phyloP scores from a whole-genome alignment of 2,329 filamentous ascomycete species.

The Plectosphaerella cucumerina region DNA sequence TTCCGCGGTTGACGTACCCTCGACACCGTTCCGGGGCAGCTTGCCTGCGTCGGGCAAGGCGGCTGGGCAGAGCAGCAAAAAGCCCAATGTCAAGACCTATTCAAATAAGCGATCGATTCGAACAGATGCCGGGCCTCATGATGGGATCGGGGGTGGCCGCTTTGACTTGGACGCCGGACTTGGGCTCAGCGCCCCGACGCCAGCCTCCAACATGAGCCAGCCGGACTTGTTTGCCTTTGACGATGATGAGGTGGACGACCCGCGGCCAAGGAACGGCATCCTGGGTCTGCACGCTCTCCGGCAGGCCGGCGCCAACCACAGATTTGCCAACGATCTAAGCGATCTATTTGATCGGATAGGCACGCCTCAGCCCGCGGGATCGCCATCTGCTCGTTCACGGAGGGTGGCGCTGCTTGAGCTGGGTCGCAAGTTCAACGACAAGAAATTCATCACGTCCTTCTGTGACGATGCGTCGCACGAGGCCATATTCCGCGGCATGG shows the following conservation, averaged over 20 bases:
- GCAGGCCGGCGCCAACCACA: constrained; percentile 62
- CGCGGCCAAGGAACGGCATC: constrained; percentile 44
- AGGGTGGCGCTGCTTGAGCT: constrained; percentile 58
- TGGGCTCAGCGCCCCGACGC: constrained; percentile 2
- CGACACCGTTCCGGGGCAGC: no score
- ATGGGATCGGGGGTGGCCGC: constrained; percentile 11
- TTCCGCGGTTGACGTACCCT: no score
- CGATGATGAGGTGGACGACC: constrained; percentile 39
- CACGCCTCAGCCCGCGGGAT: constrained; percentile 37
- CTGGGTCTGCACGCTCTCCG: constrained; percentile 62
- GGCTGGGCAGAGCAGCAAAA: constrained; percentile 2
- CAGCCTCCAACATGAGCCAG: constrained; percentile 8
- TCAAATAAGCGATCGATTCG: constrained; percentile 16
- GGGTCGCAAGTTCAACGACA: constrained; percentile 54
- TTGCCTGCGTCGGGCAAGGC: no score
- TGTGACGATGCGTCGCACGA: constrained; percentile 69
- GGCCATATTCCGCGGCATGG: constrained; percentile 60
- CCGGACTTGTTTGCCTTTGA: constrained; percentile 24
- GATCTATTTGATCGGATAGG: constrained; percentile 60
- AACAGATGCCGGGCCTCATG: constrained; percentile 19
- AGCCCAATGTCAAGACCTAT: constrained; percentile 5
- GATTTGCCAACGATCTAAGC: constrained; percentile 62
- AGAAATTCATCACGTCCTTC: constrained; percentile 65
- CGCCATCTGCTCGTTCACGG: constrained; percentile 45
- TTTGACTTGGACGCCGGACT: no score